Base-by-base conservation (phyloP, 2,329 filamentous ascomycete species). In the Hirsutella thompsonii region DNA sequence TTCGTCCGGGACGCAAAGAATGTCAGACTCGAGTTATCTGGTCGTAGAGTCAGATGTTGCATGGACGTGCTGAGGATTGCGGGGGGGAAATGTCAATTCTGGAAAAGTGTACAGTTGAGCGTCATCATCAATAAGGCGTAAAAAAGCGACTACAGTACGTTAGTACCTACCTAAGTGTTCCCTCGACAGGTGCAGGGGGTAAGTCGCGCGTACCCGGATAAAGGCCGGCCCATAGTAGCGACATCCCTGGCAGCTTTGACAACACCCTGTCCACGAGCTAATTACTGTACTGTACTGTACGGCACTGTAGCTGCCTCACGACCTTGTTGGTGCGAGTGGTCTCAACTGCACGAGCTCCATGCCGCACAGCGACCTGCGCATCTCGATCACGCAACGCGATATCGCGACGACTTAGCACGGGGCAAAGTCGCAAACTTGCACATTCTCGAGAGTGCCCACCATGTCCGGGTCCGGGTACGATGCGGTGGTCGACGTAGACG, bases 401-500 rank as follows among this genome's bases (percentile, higher is more conserved):
- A 34, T 14, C 32, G 4, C 32, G 29, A 18, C 14, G 8, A 2
- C 16, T 18, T 3, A 20, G 8, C 14, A 4, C 3, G 13, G 11
- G 20, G n/a, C 18, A 14, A 13, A 38, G 18, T 37, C 33, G 28
- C 19, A 38, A 42, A n/a, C n/a, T n/a, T n/a, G n/a, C n/a, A n/a
- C n/a, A n/a, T n/a, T n/a, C n/a, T n/a, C n/a, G 5, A 18, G 32
- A 34, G 32, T 18, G 32, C 20, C 46, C 55, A 68, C 53, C 42
- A 89, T 89, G 83, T 76, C 84, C 43, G 83, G 84, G 61, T 74
- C 85, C 57, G 89, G 89, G 52, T 98, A 98, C 63, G 92, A 98
- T 69, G 92, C 94, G 46, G 90, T 98, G 50, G 92, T 98, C 45
- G 92, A 98, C 55, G 82, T 96, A 42, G 92, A 98, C 61, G 86